Conservation (phyloP, 2,329 filamentous ascomycete genomes). For the Conoideocrella luteorostrata region DNA sequence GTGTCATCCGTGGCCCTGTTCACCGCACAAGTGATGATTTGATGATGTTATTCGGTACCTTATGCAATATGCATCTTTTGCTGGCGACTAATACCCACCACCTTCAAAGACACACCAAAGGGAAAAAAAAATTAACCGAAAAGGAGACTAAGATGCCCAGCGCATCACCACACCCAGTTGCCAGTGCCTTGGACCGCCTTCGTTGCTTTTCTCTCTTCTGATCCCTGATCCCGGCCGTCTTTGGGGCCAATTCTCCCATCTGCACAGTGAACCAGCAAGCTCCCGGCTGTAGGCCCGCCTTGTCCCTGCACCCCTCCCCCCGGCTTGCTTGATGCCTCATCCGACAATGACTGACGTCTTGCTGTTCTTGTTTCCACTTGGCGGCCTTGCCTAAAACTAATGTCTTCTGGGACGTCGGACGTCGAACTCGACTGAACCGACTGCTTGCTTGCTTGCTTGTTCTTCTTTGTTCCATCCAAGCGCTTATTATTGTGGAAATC, state of each 20-base stretch:
- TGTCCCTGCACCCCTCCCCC: constrained; percentile 15
- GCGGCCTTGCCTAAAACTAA: constrained; percentile 1
- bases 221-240: constrained; percentile 12
- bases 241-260: constrained; percentile 7
- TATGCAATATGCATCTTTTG: not conserved
- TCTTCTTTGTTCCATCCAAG: constrained; percentile 9
- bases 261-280: constrained; percentile 16
- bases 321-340: constrained; percentile 13
- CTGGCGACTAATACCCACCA: not conserved
- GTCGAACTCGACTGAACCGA: not conserved
- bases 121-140: not conserved
- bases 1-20: too few relatives aligned
- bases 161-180: constrained; percentile 16
- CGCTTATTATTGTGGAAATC: constrained; percentile 16
- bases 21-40: too few relatives aligned
- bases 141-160: constrained; percentile 13
- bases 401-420: not conserved
- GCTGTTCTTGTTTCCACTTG: constrained; percentile 8
- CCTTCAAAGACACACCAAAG: not conserved
- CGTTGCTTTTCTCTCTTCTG: constrained; percentile 5
- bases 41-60: too few relatives aligned
- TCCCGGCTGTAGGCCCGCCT: constrained; percentile 23
- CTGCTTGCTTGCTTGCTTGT: not conserved
- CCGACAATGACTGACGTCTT: constrained; percentile 10
- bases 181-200: not conserved